A percentile compares a stretch with the other conserved stretches of the same genome.
Evolutionary conservation across 495 filamentous ascomycete species (phyloP).

Genomic region (Chaetomium fimeti): DNA sequence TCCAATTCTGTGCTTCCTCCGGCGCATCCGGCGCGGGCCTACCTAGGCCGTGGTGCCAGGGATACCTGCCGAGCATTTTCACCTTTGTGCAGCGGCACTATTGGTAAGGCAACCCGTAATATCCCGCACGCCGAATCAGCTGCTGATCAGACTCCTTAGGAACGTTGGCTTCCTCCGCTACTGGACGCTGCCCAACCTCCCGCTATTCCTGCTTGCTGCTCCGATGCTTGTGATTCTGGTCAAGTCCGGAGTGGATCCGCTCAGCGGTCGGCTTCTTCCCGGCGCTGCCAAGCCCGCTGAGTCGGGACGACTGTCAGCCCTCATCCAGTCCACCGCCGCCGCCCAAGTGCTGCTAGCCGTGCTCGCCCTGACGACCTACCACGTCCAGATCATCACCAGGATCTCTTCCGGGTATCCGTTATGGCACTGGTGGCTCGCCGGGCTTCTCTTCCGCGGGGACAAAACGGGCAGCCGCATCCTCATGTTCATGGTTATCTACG

Average conservation of each 20-base stretch:
- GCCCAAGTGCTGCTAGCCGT: constrained; percentile 70
- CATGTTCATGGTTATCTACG: constrained; percentile 74
- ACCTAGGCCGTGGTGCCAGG: constrained; percentile 70
- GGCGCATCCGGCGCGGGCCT: constrained; percentile 24
- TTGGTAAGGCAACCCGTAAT: constrained; percentile 61
- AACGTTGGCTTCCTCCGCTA: constrained; percentile 83
- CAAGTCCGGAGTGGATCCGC: constrained; percentile 57
- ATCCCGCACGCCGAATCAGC: background rate
- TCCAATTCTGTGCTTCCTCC: constrained; percentile 58
- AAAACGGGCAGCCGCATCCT: constrained; percentile 35
- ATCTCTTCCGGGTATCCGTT: constrained; percentile 85
- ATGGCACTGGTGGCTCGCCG: constrained; percentile 80
- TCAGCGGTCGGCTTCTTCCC: constrained; percentile 1
- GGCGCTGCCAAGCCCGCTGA: constrained; percentile 18
- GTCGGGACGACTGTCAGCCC: constrained; percentile 27
- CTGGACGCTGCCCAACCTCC: constrained; percentile 84
- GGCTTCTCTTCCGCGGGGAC: constrained; percentile 35
- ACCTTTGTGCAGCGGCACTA: constrained; percentile 83
- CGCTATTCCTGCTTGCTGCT: constrained; percentile 78
- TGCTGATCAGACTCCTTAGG: constrained; percentile 52
- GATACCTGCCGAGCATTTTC: constrained; percentile 77
- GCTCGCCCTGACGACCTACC: constrained; percentile 73
- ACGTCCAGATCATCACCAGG: constrained; percentile 90
- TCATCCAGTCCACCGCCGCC: constrained; percentile 60
- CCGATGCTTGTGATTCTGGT: constrained; percentile 74